Evolutionary conservation across 306 rosid genomes (phyloP).

Genomic region (Inga laurina): DNA sequence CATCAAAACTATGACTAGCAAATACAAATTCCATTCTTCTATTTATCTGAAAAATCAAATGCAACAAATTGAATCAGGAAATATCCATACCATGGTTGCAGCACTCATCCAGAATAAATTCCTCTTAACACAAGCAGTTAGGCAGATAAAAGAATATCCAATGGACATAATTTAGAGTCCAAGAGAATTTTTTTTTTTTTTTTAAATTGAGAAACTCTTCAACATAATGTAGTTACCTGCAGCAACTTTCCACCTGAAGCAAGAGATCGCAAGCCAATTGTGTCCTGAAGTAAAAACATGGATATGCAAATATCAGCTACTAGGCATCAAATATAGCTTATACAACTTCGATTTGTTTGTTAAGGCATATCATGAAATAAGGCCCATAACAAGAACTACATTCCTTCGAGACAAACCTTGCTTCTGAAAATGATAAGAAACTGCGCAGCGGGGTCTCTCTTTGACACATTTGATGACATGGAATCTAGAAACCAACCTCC

Average conservation of each 20-base stretch:
- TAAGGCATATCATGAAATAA: conserved; percentile 11
- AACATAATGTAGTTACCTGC: conserved; percentile 66
- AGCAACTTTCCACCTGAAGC: conserved; percentile 96
- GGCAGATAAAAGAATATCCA: conserved; percentile 16
- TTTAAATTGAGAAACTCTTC: conserved; percentile 17
- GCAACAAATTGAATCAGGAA: conserved; percentile 17
- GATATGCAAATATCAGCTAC: conserved; percentile 37
- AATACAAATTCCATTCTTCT: conserved; percentile 96
- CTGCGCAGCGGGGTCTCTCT: conserved; percentile 98
- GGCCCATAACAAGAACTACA: conserved; percentile 8
- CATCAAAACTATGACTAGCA: conserved; percentile 99
- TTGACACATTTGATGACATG: conserved; percentile 75
- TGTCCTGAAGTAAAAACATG: conserved; percentile 60
- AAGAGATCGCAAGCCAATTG: conserved; percentile 95
- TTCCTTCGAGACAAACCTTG: conserved; percentile 64
- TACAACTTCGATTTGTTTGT: conserved; percentile 18
- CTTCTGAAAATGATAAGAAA: conserved; percentile 80
- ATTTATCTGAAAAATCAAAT: conserved; percentile 69
- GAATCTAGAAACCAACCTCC: conserved; percentile 97
- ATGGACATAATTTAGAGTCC: neutral
- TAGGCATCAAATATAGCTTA: conserved; percentile 23
- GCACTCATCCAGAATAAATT: conserved; percentile 17
- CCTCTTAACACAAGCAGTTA: neutral
- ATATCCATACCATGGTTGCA: neutral
- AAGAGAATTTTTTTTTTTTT: neutral